Percentiles rank a stretch among this genome's conserved stretches.
Evolutionary conservation across 139 green algal genomes (phyloP).

Genomic region (Raphidocelis subcapitata): DNA sequence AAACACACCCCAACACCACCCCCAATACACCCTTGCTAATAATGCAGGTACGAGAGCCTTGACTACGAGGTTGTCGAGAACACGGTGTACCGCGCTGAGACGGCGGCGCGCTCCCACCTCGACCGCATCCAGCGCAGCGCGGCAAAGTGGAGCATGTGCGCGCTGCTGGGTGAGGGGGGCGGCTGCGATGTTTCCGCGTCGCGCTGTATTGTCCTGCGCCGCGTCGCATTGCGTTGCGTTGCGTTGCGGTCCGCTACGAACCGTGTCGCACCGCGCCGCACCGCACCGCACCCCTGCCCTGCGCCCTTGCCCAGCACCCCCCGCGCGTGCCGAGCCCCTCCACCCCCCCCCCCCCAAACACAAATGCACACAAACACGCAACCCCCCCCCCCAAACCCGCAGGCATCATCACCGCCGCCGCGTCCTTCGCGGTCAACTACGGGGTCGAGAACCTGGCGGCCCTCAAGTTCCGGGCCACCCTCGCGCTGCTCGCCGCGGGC

Average conservation of each 20-base stretch:
- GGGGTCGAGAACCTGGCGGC: constrained; percentile 77
- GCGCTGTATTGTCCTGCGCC: too few relatives aligned
- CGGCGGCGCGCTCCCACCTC: constrained; percentile 33
- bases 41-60: constrained; percentile 50
- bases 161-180: constrained; percentile 42
- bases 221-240: too few relatives aligned
- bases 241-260: too few relatives aligned
- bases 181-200: background rate
- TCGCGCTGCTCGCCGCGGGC: constrained; percentile 53
- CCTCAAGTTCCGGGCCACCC: constrained; percentile 75
- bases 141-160: constrained; percentile 53
- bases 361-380: too few relatives aligned
- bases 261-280: too few relatives aligned
- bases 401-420: constrained; percentile 51
- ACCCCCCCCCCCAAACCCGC: too few relatives aligned
- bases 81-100: constrained; percentile 47
- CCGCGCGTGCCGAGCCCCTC: too few relatives aligned
- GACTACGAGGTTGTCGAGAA: constrained; percentile 67
- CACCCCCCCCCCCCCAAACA: too few relatives aligned
- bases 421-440: constrained; percentile 76
- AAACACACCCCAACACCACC: too few relatives aligned
- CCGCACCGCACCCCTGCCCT: too few relatives aligned
- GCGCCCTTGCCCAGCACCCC: too few relatives aligned
- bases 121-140: constrained; percentile 38
- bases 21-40: too few relatives aligned